Evolutionary conservation across 2,329 filamentous ascomycete genomes (phyloP), one percentile per base, ranked within the genome.

Genomic region (Sporothrix schenckii): DNA sequence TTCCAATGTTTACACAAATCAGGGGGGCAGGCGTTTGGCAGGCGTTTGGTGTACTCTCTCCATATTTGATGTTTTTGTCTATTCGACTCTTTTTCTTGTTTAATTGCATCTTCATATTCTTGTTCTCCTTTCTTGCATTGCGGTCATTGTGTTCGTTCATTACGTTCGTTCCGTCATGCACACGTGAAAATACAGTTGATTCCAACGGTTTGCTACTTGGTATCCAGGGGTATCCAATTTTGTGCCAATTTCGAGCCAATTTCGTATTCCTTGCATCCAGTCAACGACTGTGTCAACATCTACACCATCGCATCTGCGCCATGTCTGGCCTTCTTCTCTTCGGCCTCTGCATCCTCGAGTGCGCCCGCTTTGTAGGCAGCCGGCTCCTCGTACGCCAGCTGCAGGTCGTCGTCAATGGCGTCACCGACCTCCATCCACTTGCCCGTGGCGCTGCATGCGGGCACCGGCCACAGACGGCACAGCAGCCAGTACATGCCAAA

Each of bases 401-500:
- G 79, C 19, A 86, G 73, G 66, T 88, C 85, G 66, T 88, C 85
- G 2, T 87, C 84, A 68, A 90, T 84, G 74, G 88, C 84, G 30
- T 88, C 86, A 3, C 88, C 89, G 21, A 94, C 86, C 79, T 96
- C 92, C 79, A 91, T 86, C 93, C 93, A 97, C 9, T 78, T 82
- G 68, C 72, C 72, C 27, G 66, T 44, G 13, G 90, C 85, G 77
- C 91, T 94, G 4, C 86, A 89, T 0, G 91, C 93, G 0, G 91
- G 90, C 0, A 97, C 80, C 0, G 93, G 93, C 73, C 81, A 91
- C 34, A 93, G 47, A 71, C 81, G 86, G 78, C 90, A 93, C 1
- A 97, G 83, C 0, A 78, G 69, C 81, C 87, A 96, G 80, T 97
- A 97, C 9, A 89, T 80, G 0, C 73, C 77, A 0, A 83, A 82